phyloP scores from a whole-genome alignment of 2,329 filamentous ascomycete genomes.

The Blastomyces silverae region DNA sequence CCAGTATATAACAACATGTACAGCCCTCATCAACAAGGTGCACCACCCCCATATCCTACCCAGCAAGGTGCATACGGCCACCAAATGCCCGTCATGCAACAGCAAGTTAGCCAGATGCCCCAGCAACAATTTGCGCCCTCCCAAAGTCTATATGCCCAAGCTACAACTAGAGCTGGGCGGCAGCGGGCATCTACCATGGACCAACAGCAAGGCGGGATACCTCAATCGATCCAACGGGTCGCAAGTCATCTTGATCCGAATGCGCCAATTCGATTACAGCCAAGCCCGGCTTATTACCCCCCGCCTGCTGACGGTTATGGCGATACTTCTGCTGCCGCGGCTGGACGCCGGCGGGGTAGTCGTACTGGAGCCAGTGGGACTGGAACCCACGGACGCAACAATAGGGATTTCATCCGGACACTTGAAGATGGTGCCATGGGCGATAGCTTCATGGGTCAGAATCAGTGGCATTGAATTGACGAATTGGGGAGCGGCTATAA shows the following conservation, averaged over 20 bases:
- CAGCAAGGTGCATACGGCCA: conserved; percentile 64
- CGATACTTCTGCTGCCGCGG: conserved; percentile 51
- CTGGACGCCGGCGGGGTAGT: conserved; percentile 67
- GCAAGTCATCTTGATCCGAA: conserved; percentile 93
- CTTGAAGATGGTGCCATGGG: conserved; percentile 91
- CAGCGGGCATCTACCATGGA: conserved; percentile 96
- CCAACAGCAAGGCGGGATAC: conserved; percentile 86
- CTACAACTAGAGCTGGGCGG: conserved; percentile 67
- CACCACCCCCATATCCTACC: conserved; percentile 70
- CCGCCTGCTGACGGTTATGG: conserved; percentile 78
- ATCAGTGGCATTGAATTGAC: conserved; percentile 60
- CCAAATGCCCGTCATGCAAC: conserved; percentile 63
- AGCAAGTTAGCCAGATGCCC: conserved; percentile 54
- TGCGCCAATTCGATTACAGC: conserved; percentile 86
- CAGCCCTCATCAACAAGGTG: conserved; percentile 52
- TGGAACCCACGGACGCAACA: conserved; percentile 33
- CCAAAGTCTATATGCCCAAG: conserved; percentile 67
- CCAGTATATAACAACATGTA: conserved; percentile 75
- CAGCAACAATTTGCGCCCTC: conserved; percentile 65
- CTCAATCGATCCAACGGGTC: conserved; percentile 84
- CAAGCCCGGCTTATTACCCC: conserved; percentile 94
- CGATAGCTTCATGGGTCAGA: conserved; percentile 74
- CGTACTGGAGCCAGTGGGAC: conserved; percentile 48
- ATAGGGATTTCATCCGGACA: conserved; percentile 88
- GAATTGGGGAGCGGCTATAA: background rate